Percentiles rank a stretch among this genome's conserved stretches.
Evolutionary conservation across 148 eudicot species (phyloP).

Genomic region (Oxyria digyna): DNA sequence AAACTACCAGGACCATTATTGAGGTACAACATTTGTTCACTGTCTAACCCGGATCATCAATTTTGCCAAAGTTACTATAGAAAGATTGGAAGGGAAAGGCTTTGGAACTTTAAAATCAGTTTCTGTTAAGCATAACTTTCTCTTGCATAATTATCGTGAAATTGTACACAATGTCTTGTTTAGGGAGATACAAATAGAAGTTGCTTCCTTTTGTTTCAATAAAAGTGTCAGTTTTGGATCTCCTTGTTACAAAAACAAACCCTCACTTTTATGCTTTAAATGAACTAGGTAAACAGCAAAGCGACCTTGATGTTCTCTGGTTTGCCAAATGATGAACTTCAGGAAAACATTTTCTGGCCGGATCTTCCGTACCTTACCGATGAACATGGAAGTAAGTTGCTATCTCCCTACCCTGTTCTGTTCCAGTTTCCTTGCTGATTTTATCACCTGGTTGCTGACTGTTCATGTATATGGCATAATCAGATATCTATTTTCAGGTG

Average conservation of each 20-base stretch:
- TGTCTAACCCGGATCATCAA: not conserved
- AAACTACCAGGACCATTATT: conserved; percentile 72
- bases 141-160: not conserved
- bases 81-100: not conserved
- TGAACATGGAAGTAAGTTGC: conserved; percentile 88
- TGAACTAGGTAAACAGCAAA: conserved; percentile 62
- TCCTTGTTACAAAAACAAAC: not conserved
- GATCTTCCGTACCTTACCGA: conserved; percentile 86
- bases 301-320: conserved; percentile 85
- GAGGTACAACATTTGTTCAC: conserved; percentile 38
- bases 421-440: conserved; percentile 4
- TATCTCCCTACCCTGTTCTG: conserved; percentile 5
- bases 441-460: conserved; percentile 10
- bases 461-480: conserved; percentile 20
- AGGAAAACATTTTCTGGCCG: conserved; percentile 88
- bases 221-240: not conserved
- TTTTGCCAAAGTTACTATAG: not conserved
- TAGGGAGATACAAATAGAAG: not conserved
- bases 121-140: not conserved
- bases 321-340: conserved; percentile 47
- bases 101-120: not conserved
- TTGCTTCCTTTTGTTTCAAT: not conserved
- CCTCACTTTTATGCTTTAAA: not conserved
- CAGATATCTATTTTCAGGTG: conserved; percentile 93
- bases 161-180: not conserved